A percentile compares a stretch with the other conserved stretches of the same genome.
Conservation (phyloP, 2,329 filamentous ascomycete genomes). For the Zymoseptoria brevis region DNA sequence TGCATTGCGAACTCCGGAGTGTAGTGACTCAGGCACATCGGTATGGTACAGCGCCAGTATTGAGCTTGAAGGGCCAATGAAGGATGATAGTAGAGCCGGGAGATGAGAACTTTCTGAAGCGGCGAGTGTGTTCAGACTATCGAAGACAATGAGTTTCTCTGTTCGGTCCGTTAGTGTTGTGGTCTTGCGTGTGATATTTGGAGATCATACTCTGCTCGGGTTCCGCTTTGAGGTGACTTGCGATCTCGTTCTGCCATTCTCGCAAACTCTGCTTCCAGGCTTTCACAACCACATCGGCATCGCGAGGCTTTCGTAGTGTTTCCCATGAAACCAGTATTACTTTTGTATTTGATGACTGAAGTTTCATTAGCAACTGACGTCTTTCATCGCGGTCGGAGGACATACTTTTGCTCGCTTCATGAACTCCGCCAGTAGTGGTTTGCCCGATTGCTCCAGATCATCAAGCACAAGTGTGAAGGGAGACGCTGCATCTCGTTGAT, state of each 20-base stretch:
- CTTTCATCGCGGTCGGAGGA: not conserved
- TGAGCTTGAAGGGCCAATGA: constrained; percentile 59
- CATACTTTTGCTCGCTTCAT: constrained; percentile 63
- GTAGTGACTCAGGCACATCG: constrained; percentile 56
- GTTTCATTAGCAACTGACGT: constrained; percentile 16
- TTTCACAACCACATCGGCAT: constrained; percentile 58
- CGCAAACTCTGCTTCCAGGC: constrained; percentile 27
- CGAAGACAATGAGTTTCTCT: constrained; percentile 69
- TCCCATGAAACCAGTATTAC: constrained; percentile 72
- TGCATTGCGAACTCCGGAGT: constrained; percentile 28
- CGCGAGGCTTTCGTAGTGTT: constrained; percentile 56
- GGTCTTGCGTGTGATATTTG: too few species aligned
- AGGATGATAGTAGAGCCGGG: constrained; percentile 60
- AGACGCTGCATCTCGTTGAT: constrained; percentile 68
- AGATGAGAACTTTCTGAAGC: constrained; percentile 50
- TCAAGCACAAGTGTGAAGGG: constrained; percentile 84
- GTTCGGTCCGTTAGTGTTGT: too few species aligned
- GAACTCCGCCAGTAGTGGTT: constrained; percentile 64
- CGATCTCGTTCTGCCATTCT: constrained; percentile 26
- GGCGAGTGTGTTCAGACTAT: constrained; percentile 65
- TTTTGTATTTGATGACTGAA: constrained; percentile 55
- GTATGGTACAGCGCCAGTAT: constrained; percentile 75
- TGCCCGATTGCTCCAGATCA: constrained; percentile 71
- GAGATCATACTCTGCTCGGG: constrained; percentile 13
- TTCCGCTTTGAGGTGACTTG: constrained; percentile 14